A percentile compares a stretch with the other conserved stretches of the same genome.
Conservation (phyloP, 2,329 filamentous ascomycete genomes). For the Penicillium sp. region DNA sequence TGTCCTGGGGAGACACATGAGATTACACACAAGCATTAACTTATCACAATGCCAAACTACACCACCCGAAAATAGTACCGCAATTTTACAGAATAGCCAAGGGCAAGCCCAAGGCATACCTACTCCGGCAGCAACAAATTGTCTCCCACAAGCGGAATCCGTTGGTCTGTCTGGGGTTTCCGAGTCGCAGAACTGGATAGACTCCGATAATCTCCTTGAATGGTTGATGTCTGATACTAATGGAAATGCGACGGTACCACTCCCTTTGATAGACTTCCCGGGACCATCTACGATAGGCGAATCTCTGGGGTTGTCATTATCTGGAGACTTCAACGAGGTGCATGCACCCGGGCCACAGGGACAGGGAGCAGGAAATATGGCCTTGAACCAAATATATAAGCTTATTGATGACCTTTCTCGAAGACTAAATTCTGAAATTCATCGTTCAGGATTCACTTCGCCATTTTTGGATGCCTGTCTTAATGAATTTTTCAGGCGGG, state of each 20-base stretch:
- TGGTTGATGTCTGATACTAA: constrained; percentile 22
- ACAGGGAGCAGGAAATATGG: constrained; percentile 14
- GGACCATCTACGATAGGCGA: neutral
- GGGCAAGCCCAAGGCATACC: neutral
- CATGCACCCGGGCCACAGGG: too few species aligned
- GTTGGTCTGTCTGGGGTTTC: neutral
- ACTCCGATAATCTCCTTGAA: constrained; percentile 15
- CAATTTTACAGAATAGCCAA: neutral
- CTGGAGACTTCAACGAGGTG: neutral
- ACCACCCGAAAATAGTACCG: neutral
- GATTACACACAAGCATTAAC: constrained; percentile 16
- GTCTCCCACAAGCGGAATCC: neutral
- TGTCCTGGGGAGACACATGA: constrained; percentile 23
- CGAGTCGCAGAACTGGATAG: neutral
- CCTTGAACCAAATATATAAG: constrained; percentile 19
- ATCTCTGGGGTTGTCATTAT: neutral
- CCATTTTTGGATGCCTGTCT: constrained; percentile 24
- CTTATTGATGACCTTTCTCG: constrained; percentile 23
- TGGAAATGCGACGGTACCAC: constrained; percentile 5
- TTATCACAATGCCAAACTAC: neutral
- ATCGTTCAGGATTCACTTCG: constrained; percentile 21
- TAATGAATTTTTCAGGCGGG: constrained; percentile 20
- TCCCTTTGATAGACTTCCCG: constrained; percentile 12
- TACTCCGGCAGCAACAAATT: neutral
- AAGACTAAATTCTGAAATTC: constrained; percentile 19